Base-by-base conservation (phyloP, 139 green algal species). In the Coelastrella sp. region DNA sequence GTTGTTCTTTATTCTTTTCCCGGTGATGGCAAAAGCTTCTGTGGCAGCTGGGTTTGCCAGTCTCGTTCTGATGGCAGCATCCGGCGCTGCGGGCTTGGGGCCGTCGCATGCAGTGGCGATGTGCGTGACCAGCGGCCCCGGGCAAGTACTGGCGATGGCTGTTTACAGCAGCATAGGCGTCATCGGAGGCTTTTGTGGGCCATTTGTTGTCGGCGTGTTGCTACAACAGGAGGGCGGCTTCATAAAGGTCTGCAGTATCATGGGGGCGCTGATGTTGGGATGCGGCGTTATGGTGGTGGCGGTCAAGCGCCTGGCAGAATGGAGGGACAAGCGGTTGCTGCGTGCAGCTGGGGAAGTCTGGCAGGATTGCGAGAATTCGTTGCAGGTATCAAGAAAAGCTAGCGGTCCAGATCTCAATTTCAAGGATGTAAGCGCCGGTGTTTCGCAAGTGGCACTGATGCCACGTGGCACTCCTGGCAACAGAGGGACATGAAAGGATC, bases 61-160 rank as follows among this genome's bases (percentile, higher is more conserved):
- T 13, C 17, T 82, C 13, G 74, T 82, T 48, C 50, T 82, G 50
- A 68, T 34, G 2, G 74, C 68, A 2, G 50, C 25, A 6, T 30
- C 30, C 32, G 50, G 25, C 23, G 74, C 51, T 3, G 74, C 74
- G 11, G 50, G 45, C 7, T 69, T 69, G 19, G 74, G 74, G 25
- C 51, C 51, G 30, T 48, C 48, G 3, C 27, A 69, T 27, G 38
- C 74, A 4, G 48, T 82, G 32, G 48, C 68, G 2, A 50, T 50
- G 17, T 48, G 50, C 23, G 64, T 82, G 11, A 53, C 48, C 74
- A 13, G 21, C 11, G 50, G 74, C 5, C 51, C 74, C 27, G 51
- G 51, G 9, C 74, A 82, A 50, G 51, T 82, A 15, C 48, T 82
- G 15, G 74, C 32, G 17, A 82, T 82, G 74, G 48, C 74, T 3